Evolutionary conservation across 257 asterid species (phyloP).

Genomic region (Solanum dulcamara): DNA sequence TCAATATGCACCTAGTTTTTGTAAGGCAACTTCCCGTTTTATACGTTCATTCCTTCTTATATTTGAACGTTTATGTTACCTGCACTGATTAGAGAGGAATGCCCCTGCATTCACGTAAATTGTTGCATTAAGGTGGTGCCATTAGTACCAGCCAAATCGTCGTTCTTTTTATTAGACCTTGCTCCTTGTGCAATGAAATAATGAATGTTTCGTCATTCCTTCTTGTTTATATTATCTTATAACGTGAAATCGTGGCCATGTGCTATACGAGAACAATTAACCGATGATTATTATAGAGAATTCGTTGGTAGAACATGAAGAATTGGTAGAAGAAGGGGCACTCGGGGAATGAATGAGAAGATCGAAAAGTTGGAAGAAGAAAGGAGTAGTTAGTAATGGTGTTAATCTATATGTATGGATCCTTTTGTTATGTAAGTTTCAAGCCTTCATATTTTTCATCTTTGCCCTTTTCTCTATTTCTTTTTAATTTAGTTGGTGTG

Average conservation of each 20-base stretch:
- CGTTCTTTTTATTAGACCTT: background rate
- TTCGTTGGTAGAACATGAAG: background rate
- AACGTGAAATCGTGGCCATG: background rate
- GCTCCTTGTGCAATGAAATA: background rate
- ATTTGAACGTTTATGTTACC: background rate
- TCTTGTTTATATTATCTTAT: background rate
- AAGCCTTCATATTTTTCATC: background rate
- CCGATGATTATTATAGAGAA: background rate
- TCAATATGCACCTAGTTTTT: background rate
- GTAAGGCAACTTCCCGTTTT: background rate
- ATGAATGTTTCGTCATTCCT: background rate
- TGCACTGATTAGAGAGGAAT: background rate
- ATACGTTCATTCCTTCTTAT: background rate
- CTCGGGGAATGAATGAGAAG: background rate
- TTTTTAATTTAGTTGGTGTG: background rate
- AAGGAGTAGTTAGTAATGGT: background rate
- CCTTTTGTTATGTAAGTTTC: background rate
- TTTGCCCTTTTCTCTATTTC: background rate
- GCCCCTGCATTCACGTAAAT: background rate
- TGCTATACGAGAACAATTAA: background rate
- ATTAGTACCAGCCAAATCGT: background rate
- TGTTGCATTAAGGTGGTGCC: background rate
- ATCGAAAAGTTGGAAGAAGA: background rate
- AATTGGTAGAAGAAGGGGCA: background rate
- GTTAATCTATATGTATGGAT: background rate